Conservation (phyloP, 1,139 yeast species). For the Geotrichum aggregatum region DNA sequence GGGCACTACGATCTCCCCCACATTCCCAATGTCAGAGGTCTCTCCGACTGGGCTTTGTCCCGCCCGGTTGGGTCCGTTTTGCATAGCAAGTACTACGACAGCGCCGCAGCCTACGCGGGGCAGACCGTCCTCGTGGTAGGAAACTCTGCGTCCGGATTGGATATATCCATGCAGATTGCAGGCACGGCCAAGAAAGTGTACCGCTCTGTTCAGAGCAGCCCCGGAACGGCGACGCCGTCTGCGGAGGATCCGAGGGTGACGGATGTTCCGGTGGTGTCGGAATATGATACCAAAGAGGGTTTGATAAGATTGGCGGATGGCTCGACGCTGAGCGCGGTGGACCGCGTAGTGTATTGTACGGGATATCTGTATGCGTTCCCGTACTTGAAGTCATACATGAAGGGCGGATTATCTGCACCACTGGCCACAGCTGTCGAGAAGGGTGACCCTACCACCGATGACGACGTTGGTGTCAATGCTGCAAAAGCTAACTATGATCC, state of each 20-base stretch:
- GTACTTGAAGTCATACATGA: conserved; percentile 35
- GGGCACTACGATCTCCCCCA: conserved; percentile 58
- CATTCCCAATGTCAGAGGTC: conserved; percentile 53
- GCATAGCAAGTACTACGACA: conserved; percentile 60
- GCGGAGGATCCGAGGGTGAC: conserved; percentile 36
- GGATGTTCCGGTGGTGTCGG: conserved; percentile 43
- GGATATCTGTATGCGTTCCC: conserved; percentile 56
- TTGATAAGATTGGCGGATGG: conserved; percentile 8
- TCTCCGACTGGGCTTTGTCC: conserved; percentile 46
- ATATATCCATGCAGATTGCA: conserved; percentile 52
- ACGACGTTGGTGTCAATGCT: too few species aligned
- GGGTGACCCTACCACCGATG: conserved; percentile 16
- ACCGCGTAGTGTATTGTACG: conserved; percentile 57
- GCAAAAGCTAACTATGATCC: too few species aligned
- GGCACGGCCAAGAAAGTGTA: conserved; percentile 43
- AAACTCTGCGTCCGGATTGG: conserved; percentile 60
- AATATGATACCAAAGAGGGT: conserved; percentile 36
- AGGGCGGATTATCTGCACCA: too few species aligned
- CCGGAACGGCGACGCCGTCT: conserved; percentile 14
- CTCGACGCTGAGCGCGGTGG: conserved; percentile 41
- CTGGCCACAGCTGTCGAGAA: too few species aligned
- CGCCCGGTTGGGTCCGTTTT: conserved; percentile 45
- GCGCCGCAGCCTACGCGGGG: conserved; percentile 42
- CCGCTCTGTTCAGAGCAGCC: conserved; percentile 46
- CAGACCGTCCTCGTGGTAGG: conserved; percentile 55